Percentiles rank a stretch among this genome's conserved stretches.
phyloP scores from a whole-genome alignment of 371 early-diverging fungal species.

The Mucor racemosus region DNA sequence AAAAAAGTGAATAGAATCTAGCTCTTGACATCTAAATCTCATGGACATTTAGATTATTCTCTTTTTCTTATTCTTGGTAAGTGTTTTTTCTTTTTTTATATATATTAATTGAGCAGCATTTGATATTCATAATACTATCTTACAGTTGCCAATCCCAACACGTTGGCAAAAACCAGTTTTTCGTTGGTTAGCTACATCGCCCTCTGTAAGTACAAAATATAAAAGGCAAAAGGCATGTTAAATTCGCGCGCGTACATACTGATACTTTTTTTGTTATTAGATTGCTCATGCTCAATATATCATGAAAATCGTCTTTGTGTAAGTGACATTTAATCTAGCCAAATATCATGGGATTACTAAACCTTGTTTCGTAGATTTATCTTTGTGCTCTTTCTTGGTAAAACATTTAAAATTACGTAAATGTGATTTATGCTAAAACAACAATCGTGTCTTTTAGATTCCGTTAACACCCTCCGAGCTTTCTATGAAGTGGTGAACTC shows the following conservation, averaged over 20 bases:
- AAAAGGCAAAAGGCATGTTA: not conserved
- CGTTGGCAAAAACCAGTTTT: constrained; percentile 59
- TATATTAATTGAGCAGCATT: not conserved
- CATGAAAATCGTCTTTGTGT: constrained; percentile 61
- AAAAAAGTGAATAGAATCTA: not conserved
- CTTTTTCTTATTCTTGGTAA: constrained; percentile 51
- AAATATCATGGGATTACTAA: not conserved
- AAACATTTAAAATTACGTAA: constrained; percentile 7
- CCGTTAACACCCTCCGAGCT: constrained; percentile 64
- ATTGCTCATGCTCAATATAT: constrained; percentile 51
- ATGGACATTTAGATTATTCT: constrained; percentile 38
- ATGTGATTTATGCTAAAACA: not conserved
- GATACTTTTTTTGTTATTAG: constrained; percentile 19
- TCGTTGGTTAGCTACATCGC: constrained; percentile 54
- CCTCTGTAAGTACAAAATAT: constrained; percentile 22
- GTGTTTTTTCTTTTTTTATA: not conserved
- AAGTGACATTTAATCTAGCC: constrained; percentile 21
- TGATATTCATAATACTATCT: not conserved
- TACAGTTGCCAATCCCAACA: constrained; percentile 57
- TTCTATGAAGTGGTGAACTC: constrained; percentile 39
- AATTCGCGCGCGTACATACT: not conserved
- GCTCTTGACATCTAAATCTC: not conserved
- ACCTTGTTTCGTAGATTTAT: constrained; percentile 45
- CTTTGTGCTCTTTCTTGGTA: constrained; percentile 66
- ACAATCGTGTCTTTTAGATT: constrained; percentile 38